Evolutionary conservation across 2,329 filamentous ascomycete species (phyloP), one percentile per base, ranked within the genome.

Genomic region (Triangularia setosa): DNA sequence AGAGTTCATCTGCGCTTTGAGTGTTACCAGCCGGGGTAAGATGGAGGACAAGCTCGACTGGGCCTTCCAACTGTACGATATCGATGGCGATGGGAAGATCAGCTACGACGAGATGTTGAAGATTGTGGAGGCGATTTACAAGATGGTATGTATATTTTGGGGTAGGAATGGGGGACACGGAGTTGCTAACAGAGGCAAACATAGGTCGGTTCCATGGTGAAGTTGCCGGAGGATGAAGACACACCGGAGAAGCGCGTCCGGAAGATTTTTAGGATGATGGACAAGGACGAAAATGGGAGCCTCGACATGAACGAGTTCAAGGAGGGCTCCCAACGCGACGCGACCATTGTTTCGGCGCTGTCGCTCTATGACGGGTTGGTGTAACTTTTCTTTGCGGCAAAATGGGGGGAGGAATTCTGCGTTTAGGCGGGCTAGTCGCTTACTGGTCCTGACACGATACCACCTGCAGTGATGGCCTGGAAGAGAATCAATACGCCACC

Each of bases 231-330:
- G 78, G 95, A 99, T 80, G 95, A 99, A 82, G 94, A 99, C 80
- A 99, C 95, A 64, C 95, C 95, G 18, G 94, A 98, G 84, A 99
- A 99, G 83, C 90, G 95, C 69, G 95, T 99, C 68, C 88, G 85
- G 79, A 99, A 99, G 84, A 98, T 99, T 78, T 99, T 99, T 84
- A 86, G 90, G 74, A 98, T 98, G 95, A 99, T 99, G 95, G 95
- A 99, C 83, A 99, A 99, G 85, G 95, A 99, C 77, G 94, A 98
- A 81, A 98, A 98, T 76, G 95, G 94, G 72, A 96, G 91, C 75
- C 81, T 99, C 72, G 94, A 98, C 77, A 94, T 97, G 85, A 90
- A 93, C 67, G 95, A 99, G 78, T 99, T 99, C 84, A 98, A 98
- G 81, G 95, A 99, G 80, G 95, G 95, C 71, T 97, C 93, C 82